Base-by-base conservation (phyloP, 2,329 filamentous ascomycete species). In the Calonectria pseudoreteaudii region DNA sequence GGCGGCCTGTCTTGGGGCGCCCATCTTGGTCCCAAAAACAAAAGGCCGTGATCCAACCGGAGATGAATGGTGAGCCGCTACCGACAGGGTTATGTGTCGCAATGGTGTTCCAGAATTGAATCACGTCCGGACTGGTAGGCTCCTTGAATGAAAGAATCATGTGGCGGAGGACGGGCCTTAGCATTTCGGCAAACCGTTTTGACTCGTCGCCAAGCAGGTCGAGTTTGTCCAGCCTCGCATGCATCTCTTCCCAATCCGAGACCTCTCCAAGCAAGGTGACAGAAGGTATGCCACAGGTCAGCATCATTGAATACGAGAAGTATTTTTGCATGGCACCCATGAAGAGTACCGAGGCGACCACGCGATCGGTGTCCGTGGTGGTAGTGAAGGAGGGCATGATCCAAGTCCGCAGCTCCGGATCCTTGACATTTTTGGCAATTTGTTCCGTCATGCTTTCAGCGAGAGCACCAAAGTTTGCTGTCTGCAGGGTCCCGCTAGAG, bases 311-410 rank as follows among this genome's bases (percentile, higher is more conserved):
- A 23, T 74, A 77, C 0, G 60, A 68, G 72, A 90, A 91, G 75
- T 89, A 91, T 26, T 86, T 83, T 76, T 89, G 85, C 82, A 90
- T 80, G 0, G 85, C 80, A 2, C 86, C 87, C 88, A 91, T 90
- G 82, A 91, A 87, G 2, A 89, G 60, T 4, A 90, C 82, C 0
- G 86, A 81, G 0, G 87, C 86, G 2, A 86, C 83, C 0, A 86
- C 80, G 8, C 77, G 77, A 77, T 91, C 90, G 0, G 76, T 77
- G 2, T 83, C 73, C 0, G 84, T 87, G 0, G 89, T 91, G 0
- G 90, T 92, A 6, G 82, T 86, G 75, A 91, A 91, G 2, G 80
- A 74, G 0, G 89, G 90, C 76, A 90, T 83, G 20, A 91, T 83
- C 88, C 88, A 91, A 1, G 81, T 76, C 4, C 82, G 80, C 4